Base-by-base conservation (phyloP, 768 basidiomycete species). In the Lentinula raphanica region DNA sequence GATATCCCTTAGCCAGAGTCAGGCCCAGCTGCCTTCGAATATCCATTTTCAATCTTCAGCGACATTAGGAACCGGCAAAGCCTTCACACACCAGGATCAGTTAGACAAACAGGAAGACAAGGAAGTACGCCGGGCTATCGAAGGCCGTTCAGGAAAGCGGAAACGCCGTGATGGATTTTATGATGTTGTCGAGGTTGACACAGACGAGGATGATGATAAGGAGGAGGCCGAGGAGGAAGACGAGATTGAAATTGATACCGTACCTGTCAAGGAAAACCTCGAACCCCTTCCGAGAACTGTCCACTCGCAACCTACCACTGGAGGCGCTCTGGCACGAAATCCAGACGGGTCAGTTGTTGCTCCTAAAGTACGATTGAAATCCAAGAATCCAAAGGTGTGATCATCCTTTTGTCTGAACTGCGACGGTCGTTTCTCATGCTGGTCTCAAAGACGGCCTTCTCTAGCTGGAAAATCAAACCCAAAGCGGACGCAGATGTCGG, bases 41-140 rank as follows among this genome's bases (percentile, higher is more conserved):
- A 68, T 87, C 13, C 69, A 80, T 21, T 75, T 97, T 25, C 85
- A 90, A 49, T 87, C 92, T 0, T 93, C 94, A 17, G 82, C 94
- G 6, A 88, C 87, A 1, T 82, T 97, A 55, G 93, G 94, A 15
- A 87, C 92, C 1, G 88, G 88, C 12, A 86, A 79, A 65, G 66
- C 75, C 3, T 66, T 71, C 2, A 88, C 90, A 2, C 81, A 86
- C 60, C 79, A 82, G 39, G 82, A 88, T 49, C 79, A 74, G 3
- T 66, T 81, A 25, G 86, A 86, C 25, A 80, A 75, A 60, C 65
- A 71, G 6, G 88, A 90, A 65, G 83, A 90, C 60, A 75, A 79
- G 49, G 76, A 83, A 46, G 74, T 85, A 58, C 77, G 80, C 36
- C 79, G 79, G 54, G 72, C 77, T 17, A 62, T 88, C 56, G 73